Percentiles rank a stretch among this genome's conserved stretches.
phyloP scores from a whole-genome alignment of 345 rosid genomes.

The Rhizophora apiculata region DNA sequence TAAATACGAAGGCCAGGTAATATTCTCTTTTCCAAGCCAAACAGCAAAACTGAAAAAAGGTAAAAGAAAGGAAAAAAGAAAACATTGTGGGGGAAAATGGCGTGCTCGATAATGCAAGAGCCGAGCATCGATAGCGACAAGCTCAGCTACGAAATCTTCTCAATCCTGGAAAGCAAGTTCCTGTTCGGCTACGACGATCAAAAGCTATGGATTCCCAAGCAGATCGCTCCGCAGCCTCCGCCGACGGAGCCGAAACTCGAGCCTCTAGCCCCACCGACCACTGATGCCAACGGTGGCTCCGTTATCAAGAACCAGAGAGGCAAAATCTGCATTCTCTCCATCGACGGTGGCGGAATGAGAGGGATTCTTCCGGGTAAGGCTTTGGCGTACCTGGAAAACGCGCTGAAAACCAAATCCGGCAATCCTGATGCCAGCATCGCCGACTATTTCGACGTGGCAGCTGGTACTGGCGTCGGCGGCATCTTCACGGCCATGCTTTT shows the following conservation, averaged over 20 bases:
- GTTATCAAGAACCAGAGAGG: conserved; percentile 88
- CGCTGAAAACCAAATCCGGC: conserved; percentile 75
- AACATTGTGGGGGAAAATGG: conserved; percentile 24
- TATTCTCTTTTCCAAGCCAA: no score
- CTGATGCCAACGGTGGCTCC: conserved; percentile 15
- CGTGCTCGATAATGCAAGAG: conserved; percentile 62
- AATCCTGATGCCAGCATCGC: conserved; percentile 86
- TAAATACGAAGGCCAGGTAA: no score
- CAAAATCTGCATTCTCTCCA: conserved; percentile 75
- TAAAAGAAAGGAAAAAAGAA: no score
- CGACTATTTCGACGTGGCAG: conserved; percentile 87
- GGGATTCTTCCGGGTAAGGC: conserved; percentile 92
- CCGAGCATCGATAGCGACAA: conserved; percentile 96
- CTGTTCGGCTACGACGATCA: conserved; percentile 83
- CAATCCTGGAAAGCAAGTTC: conserved; percentile 86
- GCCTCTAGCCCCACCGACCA: not conserved
- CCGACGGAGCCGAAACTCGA: conserved; percentile 34
- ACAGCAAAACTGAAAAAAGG: no score
- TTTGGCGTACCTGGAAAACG: conserved; percentile 71
- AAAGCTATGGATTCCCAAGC: conserved; percentile 72
- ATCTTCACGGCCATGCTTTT: conserved; percentile 90
- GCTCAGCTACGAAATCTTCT: conserved; percentile 95
- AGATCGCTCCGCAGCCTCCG: conserved; percentile 31
- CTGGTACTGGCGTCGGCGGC: conserved; percentile 91
- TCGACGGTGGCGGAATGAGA: conserved; percentile 89